Evolutionary conservation across 2,329 filamentous ascomycete genomes (phyloP).

Genomic region (Fusarium sp.): DNA sequence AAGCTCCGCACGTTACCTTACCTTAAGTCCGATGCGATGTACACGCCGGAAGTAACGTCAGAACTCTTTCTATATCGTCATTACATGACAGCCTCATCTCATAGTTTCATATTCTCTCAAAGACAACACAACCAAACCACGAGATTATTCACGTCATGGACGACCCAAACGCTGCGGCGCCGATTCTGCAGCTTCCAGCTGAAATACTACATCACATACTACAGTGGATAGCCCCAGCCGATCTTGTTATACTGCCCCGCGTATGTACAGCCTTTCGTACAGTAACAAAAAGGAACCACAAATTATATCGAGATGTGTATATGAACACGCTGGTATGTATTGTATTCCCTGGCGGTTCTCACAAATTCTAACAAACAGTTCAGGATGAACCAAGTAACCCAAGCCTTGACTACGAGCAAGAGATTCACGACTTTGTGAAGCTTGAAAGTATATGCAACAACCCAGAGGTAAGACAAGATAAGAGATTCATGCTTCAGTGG

Average conservation of each 20-base stretch:
- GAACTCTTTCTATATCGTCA: conserved; percentile 27
- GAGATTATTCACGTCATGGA: conserved; percentile 8
- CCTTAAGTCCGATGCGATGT: conserved; percentile 22
- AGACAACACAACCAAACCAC: not conserved
- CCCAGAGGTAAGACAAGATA: conserved; percentile 23
- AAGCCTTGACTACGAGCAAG: conserved; percentile 53
- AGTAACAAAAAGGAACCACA: conserved; percentile 64
- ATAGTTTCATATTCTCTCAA: not conserved
- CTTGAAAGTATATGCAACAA: conserved; percentile 54
- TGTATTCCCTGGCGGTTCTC: conserved; percentile 19
- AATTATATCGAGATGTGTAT: conserved; percentile 71
- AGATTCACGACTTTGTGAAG: conserved; percentile 54
- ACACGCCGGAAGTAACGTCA: not conserved
- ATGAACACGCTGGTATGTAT: conserved; percentile 60
- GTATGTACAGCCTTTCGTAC: conserved; percentile 62
- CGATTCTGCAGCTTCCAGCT: conserved; percentile 47
- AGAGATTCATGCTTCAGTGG: not conserved
- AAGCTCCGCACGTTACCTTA: conserved; percentile 29
- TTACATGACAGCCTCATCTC: conserved; percentile 6
- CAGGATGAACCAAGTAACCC: conserved; percentile 47
- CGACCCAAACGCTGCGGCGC: not conserved
- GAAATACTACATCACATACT: conserved; percentile 72
- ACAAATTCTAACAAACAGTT: not conserved
- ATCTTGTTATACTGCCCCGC: conserved; percentile 60
- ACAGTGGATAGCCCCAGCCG: conserved; percentile 60